A percentile compares a stretch with the other conserved stretches of the same genome.
Evolutionary conservation across 2,329 filamentous ascomycete species (phyloP).

Genomic region (Chrysosporium keratinophilum): DNA sequence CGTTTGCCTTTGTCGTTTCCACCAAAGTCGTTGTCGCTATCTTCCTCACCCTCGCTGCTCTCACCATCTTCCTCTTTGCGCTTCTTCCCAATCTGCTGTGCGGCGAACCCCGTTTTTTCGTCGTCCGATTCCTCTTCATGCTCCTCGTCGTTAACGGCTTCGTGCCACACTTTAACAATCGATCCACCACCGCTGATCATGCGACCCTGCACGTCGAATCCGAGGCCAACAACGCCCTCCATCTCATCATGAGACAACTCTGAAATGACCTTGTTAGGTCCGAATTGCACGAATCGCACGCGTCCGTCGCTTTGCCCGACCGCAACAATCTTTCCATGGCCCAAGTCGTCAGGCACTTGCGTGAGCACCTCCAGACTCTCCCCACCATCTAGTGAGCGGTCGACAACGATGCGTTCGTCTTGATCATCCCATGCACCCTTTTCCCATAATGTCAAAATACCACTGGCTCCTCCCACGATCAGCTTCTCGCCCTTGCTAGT

Average conservation of each 20-base stretch:
- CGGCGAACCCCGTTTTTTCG: slow-evolving; percentile 38
- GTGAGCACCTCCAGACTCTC: slow-evolving; percentile 74
- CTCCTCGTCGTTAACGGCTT: slow-evolving; percentile 44
- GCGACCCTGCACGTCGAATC: slow-evolving; percentile 73
- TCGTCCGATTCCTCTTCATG: slow-evolving; percentile 41
- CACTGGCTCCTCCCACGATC: slow-evolving; percentile 65
- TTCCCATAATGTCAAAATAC: slow-evolving; percentile 87
- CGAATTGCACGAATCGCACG: slow-evolving; percentile 66
- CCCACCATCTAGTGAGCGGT: slow-evolving; percentile 50
- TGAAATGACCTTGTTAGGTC: slow-evolving; percentile 58
- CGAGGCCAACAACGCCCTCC: slow-evolving; percentile 71
- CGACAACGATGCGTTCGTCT: slow-evolving; percentile 74
- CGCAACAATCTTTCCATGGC: slow-evolving; percentile 55
- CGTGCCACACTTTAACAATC: slow-evolving; percentile 81
- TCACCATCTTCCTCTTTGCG: slow-evolving; percentile 20
- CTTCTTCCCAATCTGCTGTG: slow-evolving; percentile 35
- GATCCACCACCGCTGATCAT: slow-evolving; percentile 83
- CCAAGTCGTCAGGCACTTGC: slow-evolving; percentile 59
- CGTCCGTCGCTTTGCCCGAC: slow-evolving; percentile 73
- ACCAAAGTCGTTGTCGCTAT: slow-evolving; percentile 42
- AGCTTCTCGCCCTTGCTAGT: slow-evolving; percentile 64
- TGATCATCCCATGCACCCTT: slow-evolving; percentile 91
- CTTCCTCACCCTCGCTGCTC: slow-evolving; percentile 24
- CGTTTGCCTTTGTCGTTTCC: slow-evolving; percentile 38
- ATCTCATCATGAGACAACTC: slow-evolving; percentile 70